Conservation (phyloP, 2,329 filamentous ascomycete genomes). For the Exophiala lecanii-corni region DNA sequence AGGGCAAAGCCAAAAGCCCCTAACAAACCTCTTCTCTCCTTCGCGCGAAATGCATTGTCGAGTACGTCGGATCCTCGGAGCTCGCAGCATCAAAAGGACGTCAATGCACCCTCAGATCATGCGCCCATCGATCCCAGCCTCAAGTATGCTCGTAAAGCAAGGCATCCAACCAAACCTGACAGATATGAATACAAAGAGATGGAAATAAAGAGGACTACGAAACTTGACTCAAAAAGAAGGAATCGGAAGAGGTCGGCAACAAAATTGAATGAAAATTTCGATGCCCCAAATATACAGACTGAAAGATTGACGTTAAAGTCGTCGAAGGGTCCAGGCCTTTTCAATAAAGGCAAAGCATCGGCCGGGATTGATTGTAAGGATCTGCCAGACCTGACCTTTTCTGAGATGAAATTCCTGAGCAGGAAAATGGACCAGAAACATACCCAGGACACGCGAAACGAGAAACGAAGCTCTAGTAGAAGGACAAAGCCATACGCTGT, state of each 20-base stretch:
- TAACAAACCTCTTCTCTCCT: too few relatives aligned
- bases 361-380: slow-evolving; percentile 7
- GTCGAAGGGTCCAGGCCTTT: slow-evolving; percentile 17
- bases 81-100: too few relatives aligned
- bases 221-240: slow-evolving; percentile 5
- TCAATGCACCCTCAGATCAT: too few relatives aligned
- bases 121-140: slow-evolving; percentile 15
- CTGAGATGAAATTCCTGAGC: slow-evolving; percentile 25
- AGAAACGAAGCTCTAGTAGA: slow-evolving; percentile 1
- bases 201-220: background rate
- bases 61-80: too few relatives aligned
- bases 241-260: slow-evolving; percentile 8
- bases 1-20: too few relatives aligned
- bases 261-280: slow-evolving; percentile 20
- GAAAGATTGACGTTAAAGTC: slow-evolving; percentile 23
- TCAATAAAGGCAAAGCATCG: slow-evolving; percentile 22
- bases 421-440: slow-evolving; percentile 8
- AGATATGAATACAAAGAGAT: slow-evolving; percentile 23
- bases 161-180: slow-evolving; percentile 22
- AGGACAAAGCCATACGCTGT: background rate
- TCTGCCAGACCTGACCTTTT: slow-evolving; percentile 26
- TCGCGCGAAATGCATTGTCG: too few relatives aligned
- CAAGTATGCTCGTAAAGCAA: slow-evolving; percentile 22
- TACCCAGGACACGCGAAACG: background rate
- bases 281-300: slow-evolving; percentile 22